Percentiles rank a stretch among this genome's conserved stretches.
These are phyloP conservation scores for Triticum turgidum DNA, from an alignment of 176 grass and related monocot genomes.

Conservation along the genomic window DNA sequence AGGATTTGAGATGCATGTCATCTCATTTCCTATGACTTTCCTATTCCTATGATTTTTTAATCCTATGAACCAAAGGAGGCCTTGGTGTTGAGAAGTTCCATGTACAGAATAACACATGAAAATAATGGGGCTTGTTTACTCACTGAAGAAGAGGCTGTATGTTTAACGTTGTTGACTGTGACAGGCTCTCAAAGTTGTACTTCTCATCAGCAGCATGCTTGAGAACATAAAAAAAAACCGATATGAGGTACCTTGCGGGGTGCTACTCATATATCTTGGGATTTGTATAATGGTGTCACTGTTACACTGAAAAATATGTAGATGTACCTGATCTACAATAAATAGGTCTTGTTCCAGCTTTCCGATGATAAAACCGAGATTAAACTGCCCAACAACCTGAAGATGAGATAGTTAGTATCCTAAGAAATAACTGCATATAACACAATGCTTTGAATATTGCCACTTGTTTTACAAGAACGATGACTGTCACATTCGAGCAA, in stretches of 20 bases:
- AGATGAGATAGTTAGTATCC: constrained; percentile 31
- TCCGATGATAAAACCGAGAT: constrained; percentile 99
- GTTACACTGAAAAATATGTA: constrained; percentile 20
- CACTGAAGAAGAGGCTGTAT: constrained; percentile 91
- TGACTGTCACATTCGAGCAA: constrained; percentile 21
- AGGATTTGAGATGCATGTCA: too few species aligned
- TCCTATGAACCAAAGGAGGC: too few species aligned
- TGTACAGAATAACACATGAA: constrained; percentile 22
- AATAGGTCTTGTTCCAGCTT: constrained; percentile 88
- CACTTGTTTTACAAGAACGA: constrained; percentile 11
- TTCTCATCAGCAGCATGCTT: constrained; percentile 99
- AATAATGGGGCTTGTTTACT: constrained; percentile 47
- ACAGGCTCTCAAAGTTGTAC: constrained; percentile 92
- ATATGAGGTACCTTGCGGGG: constrained; percentile 22
- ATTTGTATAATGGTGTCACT: constrained; percentile 4
- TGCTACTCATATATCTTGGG: constrained; percentile 33
- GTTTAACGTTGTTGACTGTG: constrained; percentile 89
- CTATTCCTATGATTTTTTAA: too few species aligned
- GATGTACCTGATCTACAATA: constrained; percentile 92
- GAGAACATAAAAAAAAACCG: constrained; percentile 28
- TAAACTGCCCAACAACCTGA: constrained; percentile 97
- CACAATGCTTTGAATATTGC: not conserved
- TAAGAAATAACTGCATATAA: constrained; percentile 7
- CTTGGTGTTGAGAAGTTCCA: constrained; percentile 2
- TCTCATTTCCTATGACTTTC: too few species aligned